phyloP scores from a whole-genome alignment of 805 yeast genomes.

The Pichia membranifaciens region DNA sequence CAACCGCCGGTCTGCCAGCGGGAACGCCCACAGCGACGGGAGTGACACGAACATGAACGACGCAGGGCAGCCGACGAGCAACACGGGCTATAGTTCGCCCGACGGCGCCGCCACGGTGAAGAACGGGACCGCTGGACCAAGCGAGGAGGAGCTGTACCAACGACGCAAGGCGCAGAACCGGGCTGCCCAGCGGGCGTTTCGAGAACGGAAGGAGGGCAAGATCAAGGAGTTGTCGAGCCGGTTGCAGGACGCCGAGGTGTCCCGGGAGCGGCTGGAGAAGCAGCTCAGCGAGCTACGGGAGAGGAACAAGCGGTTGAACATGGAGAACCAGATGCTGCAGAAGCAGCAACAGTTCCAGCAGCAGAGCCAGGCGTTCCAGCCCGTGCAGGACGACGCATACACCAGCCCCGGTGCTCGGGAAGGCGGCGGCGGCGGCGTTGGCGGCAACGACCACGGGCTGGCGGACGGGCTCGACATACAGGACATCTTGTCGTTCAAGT shows the following conservation, averaged over 20 bases:
- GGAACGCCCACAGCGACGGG: too few species aligned
- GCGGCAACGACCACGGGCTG: too few species aligned
- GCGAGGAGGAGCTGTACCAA: slow-evolving; percentile 39
- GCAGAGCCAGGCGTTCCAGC: background rate
- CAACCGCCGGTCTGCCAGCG: too few species aligned
- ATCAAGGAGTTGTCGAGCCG: slow-evolving; percentile 61
- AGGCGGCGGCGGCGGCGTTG: too few species aligned
- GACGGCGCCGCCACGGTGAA: too few species aligned
- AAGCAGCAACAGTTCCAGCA: slow-evolving; percentile 20
- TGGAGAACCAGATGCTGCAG: slow-evolving; percentile 54
- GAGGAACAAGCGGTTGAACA: slow-evolving; percentile 49
- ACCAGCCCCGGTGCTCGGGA: too few species aligned
- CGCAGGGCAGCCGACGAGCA: too few species aligned
- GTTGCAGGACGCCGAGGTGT: slow-evolving; percentile 49
- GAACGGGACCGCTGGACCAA: background rate
- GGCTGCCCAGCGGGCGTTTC: slow-evolving; percentile 82
- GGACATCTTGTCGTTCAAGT: slow-evolving; percentile 13
- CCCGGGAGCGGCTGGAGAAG: slow-evolving; percentile 34
- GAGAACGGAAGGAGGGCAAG: slow-evolving; percentile 73
- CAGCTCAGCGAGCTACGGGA: slow-evolving; percentile 41
- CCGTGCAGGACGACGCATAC: too few species aligned
- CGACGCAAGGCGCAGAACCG: slow-evolving; percentile 75
- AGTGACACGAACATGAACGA: too few species aligned
- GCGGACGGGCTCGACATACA: background rate
- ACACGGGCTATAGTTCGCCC: too few species aligned